Evolutionary conservation across 2,329 filamentous ascomycete species (phyloP).

Genomic region (Exophiala sideris): DNA sequence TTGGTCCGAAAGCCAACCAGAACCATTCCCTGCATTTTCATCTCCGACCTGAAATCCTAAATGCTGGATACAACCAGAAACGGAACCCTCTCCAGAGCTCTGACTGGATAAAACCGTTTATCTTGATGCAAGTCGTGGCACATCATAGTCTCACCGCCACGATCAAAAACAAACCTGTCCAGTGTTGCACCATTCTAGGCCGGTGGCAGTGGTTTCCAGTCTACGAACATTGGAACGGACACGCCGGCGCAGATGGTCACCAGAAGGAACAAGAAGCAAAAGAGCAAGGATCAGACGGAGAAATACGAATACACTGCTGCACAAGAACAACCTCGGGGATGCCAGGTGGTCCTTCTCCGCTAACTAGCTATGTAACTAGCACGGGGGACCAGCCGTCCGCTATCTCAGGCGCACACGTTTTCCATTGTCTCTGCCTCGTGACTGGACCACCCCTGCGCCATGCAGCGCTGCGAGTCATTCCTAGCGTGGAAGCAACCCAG

Average conservation of each 20-base stretch:
- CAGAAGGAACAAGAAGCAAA: not conserved
- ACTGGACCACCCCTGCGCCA: slow-evolving; percentile 23
- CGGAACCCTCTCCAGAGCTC: slow-evolving; percentile 4
- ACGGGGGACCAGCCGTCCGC: not conserved
- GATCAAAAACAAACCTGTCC: not conserved
- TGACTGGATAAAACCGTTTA: slow-evolving; percentile 3
- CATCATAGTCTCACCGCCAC: slow-evolving; percentile 12
- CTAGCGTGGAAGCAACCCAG: slow-evolving; percentile 8
- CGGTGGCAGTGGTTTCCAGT: not conserved
- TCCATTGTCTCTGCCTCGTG: slow-evolving; percentile 5
- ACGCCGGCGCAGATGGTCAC: not conserved
- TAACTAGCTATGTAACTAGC: too few species aligned
- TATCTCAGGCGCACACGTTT: not conserved
- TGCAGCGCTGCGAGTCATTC: slow-evolving; percentile 25
- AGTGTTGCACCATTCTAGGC: not conserved
- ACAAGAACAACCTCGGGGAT: too few species aligned
- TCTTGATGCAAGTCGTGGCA: not conserved
- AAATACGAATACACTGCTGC: too few species aligned
- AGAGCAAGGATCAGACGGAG: too few species aligned
- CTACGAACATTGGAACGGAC: not conserved
- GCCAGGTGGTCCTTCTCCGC: too few species aligned
- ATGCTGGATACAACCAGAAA: slow-evolving; percentile 9
- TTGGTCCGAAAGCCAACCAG: too few species aligned
- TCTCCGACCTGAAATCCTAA: slow-evolving; percentile 2
- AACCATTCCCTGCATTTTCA: too few species aligned